Evolutionary conservation across 2,329 filamentous ascomycete genomes (phyloP), one percentile per base, ranked within the genome.

Genomic region (Neofusicoccum umdonicola): DNA sequence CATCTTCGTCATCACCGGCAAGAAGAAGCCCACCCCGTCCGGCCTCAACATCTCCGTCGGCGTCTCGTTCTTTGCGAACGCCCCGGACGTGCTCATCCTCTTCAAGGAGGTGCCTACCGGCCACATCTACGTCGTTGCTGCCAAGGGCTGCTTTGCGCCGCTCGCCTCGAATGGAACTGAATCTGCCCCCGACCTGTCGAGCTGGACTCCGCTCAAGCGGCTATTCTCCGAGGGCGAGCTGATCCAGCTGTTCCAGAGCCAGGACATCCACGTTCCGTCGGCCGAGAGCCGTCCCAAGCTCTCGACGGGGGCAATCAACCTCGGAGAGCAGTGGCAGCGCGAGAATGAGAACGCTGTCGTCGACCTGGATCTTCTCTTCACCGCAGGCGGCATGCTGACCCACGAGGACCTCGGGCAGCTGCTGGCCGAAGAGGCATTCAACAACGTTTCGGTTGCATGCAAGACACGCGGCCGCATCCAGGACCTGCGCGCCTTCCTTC

Each of bases 31-130:
- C 1, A 66, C 66, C 12, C 74, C 74, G 1, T 67, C 68, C 4
- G 63, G 62, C 1, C 67, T 70, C 4, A 72, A 76, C 54, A 72
- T 77, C 27, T 74, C 72, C 4, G 73, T 77, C 13, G 73, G 73
- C 9, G 70, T 77, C 11, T 70, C 74, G 2, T 74, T 76, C 66
- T 75, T 71, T 56, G 74, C 74, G 11, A 71, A 70, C 48, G 69
- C 72, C 2, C 67, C 67, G 13, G 71, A 77, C 48, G 71, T 71
- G 7, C 39, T 76, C 37, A 71, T 74, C 19, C 65, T 77, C 2
- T 77, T 74, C 72, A 73, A 74, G 60, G 71, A 74, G 12, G 57
- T 51, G 1, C 34, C 62, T 7, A 71, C 66, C 2, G 68, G 69
- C 2, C 67, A 66, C 5, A 58, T 77, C 2, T 72, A 69, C 45